Conservation (phyloP, 805 yeast species). For the Clavispora asparagi region DNA sequence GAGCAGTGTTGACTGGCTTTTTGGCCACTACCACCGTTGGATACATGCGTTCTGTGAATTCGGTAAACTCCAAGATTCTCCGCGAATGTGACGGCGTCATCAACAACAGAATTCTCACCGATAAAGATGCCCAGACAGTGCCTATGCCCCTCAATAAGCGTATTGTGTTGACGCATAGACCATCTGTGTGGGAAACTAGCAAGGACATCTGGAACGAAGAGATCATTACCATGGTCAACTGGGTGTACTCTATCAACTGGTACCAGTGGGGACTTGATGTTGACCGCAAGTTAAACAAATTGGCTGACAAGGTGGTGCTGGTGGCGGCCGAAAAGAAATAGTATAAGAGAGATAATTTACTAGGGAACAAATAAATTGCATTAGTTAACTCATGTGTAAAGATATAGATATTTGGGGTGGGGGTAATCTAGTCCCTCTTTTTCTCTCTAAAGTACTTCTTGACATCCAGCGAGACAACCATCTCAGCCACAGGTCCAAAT, state of each 20-base stretch:
- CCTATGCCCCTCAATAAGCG: conserved; percentile 36
- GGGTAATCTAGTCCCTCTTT: background rate
- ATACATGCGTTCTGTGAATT: conserved; percentile 29
- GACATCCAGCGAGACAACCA: conserved; percentile 50
- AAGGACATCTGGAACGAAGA: conserved; percentile 81
- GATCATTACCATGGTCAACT: conserved; percentile 56
- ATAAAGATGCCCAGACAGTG: conserved; percentile 41
- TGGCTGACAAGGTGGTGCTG: conserved; percentile 23
- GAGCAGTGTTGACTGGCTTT: conserved; percentile 58
- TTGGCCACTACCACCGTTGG: conserved; percentile 51
- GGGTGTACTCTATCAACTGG: conserved; percentile 54
- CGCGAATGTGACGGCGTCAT: conserved; percentile 45
- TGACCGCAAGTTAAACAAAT: conserved; percentile 26
- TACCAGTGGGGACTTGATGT: conserved; percentile 34
- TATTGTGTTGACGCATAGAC: conserved; percentile 24
- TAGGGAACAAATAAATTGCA: background rate
- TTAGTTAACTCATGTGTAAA: background rate
- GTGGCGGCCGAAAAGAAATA: conserved; percentile 7
- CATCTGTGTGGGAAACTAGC: conserved; percentile 49
- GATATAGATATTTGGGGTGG: background rate
- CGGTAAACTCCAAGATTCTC: conserved; percentile 49
- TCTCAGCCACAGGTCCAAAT: conserved; percentile 51
- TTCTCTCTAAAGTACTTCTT: conserved; percentile 39
- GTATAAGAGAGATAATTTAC: background rate
- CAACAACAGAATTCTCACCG: conserved; percentile 47